Conservation (phyloP, 306 rosid genomes). For the Cicer yamashitae region DNA sequence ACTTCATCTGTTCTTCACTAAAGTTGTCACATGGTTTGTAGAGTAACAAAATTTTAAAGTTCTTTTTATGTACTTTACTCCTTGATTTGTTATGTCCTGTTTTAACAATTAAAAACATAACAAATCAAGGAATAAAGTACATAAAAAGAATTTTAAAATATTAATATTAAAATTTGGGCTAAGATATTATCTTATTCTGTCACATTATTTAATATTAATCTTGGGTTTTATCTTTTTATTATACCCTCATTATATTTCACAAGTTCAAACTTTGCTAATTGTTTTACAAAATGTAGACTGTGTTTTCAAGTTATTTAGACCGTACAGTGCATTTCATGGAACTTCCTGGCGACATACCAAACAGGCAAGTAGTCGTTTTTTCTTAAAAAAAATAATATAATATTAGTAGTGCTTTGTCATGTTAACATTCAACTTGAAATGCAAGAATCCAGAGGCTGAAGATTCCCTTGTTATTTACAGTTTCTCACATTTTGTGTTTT, state of each 20-base stretch:
- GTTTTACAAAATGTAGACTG: conserved; percentile 61
- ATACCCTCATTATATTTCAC: conserved; percentile 27
- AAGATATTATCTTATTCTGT: conserved; percentile 32
- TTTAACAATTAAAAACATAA: neutral
- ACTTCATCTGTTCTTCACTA: neutral
- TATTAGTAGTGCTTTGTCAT: conserved; percentile 12
- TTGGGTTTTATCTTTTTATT: conserved; percentile 19
- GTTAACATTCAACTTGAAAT: conserved; percentile 30
- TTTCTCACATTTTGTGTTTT: conserved; percentile 29
- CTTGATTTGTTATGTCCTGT: neutral
- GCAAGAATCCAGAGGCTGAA: conserved; percentile 17
- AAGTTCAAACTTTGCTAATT: conserved; percentile 40
- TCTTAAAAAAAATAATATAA: neutral
- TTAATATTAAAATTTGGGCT: neutral
- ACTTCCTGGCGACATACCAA: conserved; percentile 94
- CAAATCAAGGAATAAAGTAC: too few species aligned
- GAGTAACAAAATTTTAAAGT: neutral
- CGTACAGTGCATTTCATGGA: conserved; percentile 95
- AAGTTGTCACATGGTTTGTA: neutral
- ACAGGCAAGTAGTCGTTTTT: conserved; percentile 65
- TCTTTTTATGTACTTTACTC: neutral
- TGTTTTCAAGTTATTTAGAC: conserved; percentile 80
- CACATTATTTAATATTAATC: conserved; percentile 36
- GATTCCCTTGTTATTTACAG: neutral
- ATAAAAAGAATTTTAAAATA: too few species aligned